Evolutionary conservation across 139 green algal genomes (phyloP).

Genomic region (Coelastrella sp.): DNA sequence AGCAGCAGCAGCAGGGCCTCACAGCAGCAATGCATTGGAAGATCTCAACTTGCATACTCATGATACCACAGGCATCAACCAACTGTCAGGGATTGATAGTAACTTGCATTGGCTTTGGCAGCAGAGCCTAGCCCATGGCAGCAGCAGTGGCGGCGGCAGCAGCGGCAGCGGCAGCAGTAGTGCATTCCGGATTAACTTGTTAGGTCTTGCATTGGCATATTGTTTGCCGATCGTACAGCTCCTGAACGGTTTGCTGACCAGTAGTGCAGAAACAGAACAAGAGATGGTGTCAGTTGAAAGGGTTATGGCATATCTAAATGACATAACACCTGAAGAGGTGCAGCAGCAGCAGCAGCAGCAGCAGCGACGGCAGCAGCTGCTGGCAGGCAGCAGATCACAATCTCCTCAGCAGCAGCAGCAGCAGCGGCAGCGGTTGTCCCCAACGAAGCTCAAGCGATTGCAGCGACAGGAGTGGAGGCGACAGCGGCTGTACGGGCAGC

Average conservation of each 20-base stretch:
- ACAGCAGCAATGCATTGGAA: not conserved
- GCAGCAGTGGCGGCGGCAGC: not conserved
- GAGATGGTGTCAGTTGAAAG: conserved; percentile 92
- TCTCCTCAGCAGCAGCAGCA: conserved; percentile 31
- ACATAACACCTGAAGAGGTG: conserved; percentile 27
- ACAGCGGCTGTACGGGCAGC: not conserved
- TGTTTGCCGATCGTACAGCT: conserved; percentile 84
- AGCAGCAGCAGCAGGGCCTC: not conserved
- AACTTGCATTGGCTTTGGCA: conserved; percentile 57
- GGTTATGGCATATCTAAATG: conserved; percentile 62
- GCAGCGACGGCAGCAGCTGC: not conserved
- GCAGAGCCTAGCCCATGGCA: conserved; percentile 54
- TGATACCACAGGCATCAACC: not conserved
- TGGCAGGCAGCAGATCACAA: too few species aligned
- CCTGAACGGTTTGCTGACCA: conserved; percentile 82
- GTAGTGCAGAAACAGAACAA: conserved; percentile 81
- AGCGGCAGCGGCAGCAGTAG: not conserved
- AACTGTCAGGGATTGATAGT: too few species aligned
- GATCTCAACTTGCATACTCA: not conserved
- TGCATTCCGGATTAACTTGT: conserved; percentile 55
- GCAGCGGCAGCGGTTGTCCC: not conserved
- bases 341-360: conserved; percentile 39
- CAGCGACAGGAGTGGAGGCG: not conserved
- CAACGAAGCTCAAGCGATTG: not conserved
- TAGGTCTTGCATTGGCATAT: conserved; percentile 85